Percentiles rank a stretch among this genome's conserved stretches.
These are phyloP conservation scores for Ophiostoma sp. DNA, from an alignment of 2,329 filamentous ascomycete species.

Conservation along the genomic window DNA sequence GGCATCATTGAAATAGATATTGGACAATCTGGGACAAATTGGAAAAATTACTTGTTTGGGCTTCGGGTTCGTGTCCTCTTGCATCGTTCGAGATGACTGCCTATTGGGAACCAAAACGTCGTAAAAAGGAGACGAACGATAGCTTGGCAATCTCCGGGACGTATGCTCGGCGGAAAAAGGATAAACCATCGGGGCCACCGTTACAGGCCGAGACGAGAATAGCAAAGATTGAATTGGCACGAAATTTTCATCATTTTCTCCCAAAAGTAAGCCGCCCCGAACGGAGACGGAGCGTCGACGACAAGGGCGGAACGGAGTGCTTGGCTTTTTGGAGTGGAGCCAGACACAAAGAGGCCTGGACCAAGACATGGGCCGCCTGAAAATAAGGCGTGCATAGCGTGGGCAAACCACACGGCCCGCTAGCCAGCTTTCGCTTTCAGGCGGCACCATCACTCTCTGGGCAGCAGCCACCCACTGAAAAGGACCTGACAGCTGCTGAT, in stretches of 20 bases:
- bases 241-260: neutral
- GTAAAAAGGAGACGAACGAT: neutral
- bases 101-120: neutral
- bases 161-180: neutral
- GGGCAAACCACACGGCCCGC: no score
- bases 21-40: neutral
- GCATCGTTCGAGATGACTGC: neutral
- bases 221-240: neutral
- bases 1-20: neutral
- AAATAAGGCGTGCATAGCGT: no score
- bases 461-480: neutral
- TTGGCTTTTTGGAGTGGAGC: neutral
- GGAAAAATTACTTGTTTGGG: neutral
- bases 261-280: neutral
- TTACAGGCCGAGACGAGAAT: neutral
- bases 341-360: neutral
- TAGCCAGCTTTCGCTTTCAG: no score
- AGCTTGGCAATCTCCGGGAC: neutral
- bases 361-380: neutral
- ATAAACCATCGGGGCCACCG: neutral
- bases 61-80: neutral
- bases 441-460: neutral
- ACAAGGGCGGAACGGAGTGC: slow-evolving; percentile 1
- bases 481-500: neutral
- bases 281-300: slow-evolving; percentile 3